Evolutionary conservation across 495 filamentous ascomycete species (phyloP), one percentile per base, ranked within the genome.

Genomic region (Aspergillus nanangensis): DNA sequence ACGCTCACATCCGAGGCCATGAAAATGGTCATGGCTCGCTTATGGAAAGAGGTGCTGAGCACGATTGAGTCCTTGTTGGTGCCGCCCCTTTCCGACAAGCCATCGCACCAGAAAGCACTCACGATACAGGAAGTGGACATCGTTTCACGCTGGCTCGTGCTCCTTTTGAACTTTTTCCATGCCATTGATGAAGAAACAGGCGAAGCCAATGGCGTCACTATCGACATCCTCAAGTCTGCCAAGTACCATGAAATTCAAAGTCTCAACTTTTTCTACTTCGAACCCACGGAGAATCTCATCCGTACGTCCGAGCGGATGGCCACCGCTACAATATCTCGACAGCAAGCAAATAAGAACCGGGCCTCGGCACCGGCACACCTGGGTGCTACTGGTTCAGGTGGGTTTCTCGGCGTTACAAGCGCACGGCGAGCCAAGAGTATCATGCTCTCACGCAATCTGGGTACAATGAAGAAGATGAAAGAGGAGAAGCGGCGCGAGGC

Each of bases 181-280:
- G 93, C 91, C 34, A 72, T 83, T 40, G 93, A 97, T 57, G 90
- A 93, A 53, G 77, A 82, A 45, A 88, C 84, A 10, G 92, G 93
- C 36, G 86, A 90, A 62, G 85, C 84, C 8, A 76, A 88, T 48
- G 94, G 94, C 43, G 88, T 99, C 5, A 85, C 93, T 0, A 75
- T 88, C 11, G 90, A 95, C 62, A 84, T 96, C 19, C 77, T 99
- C 55, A 94, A 90, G 66, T 93, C 87, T 43, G 88, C 93, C 52
- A 99, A 99, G 78, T 97, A 95, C 71, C 91, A 96, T 70, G 94
- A 99, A 58, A 84, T 99, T 46, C 87, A 90, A 55, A 87, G 83
- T 45, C 77, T 99, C 40, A 93, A 95, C 72, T 99, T 96, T 77
- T 97, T 97, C 77, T 97, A 99, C 71, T 92, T 92, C 62, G 92